Evolutionary conservation across 2,329 filamentous ascomycete species (phyloP), one percentile per base, ranked within the genome.

Genomic region (Diaporthe citri): DNA sequence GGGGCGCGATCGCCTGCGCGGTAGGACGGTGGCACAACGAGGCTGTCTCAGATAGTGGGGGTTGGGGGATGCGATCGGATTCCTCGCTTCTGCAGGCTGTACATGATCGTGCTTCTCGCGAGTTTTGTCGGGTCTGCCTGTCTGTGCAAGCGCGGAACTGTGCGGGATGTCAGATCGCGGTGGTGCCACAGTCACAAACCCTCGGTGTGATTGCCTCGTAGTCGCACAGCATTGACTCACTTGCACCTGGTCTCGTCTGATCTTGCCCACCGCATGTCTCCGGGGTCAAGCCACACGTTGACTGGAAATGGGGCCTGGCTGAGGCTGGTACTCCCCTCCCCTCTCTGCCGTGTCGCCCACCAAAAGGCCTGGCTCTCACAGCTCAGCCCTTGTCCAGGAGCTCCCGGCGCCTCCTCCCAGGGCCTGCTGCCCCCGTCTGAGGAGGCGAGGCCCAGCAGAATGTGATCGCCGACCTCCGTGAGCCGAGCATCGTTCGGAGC

Each of bases 261-360:
- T 69, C 64, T 69, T 69, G 48, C 64, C 64, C 64, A 69, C 64
- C 64, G 64, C 64, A 55, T 41, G 48, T 69, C 64, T 55, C 64
- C 64, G 64, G 59, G 59, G 48, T 34, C 48, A 69, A 69, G 64
- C 48, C 46, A 69, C 64, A 36, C 20, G 31, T 15, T n/a, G 48
- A 55, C 15, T 69, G 39, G 46, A 36, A 51, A 39, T n/a, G 43
- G 57, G 57, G 39, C 48, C 67, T 73, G 64, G 43, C 39, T 59
- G 71, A 73, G 74, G 62, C 67, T 72, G 57, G 56, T 64, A 41
- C 22, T 57, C 31, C 36, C 51, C 22, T 57, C 31, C 36, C 51
- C 48, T 64, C 9, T 57, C 73, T 72, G 73, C 46, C n/a, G 74
- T 74, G 71, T 59, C 70, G 46, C 74, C 74, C 64, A 75, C 48